Conservation (phyloP, 164 flowering plant species). For the Vitis amurensis region DNA sequence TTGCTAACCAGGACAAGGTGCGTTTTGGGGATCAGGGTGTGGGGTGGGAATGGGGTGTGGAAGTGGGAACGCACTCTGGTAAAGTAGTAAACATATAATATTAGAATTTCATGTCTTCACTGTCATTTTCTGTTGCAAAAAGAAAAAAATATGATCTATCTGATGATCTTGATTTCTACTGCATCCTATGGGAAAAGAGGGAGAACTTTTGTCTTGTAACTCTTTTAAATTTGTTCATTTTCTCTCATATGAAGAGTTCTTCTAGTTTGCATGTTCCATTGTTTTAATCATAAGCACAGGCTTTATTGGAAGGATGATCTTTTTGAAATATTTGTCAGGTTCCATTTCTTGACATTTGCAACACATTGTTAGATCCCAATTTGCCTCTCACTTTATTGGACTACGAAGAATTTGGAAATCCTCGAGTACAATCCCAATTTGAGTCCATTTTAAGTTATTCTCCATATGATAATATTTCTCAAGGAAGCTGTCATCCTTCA, state of each 20-base stretch:
- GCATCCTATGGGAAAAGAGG: no score
- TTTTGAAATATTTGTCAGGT: conserved; percentile 49
- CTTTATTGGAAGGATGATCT: conserved; percentile 11
- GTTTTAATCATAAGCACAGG: neutral
- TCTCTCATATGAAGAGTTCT: neutral
- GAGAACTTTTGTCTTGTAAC: no score
- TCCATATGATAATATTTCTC: conserved; percentile 75
- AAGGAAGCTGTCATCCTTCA: conserved; percentile 63
- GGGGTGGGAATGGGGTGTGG: no score
- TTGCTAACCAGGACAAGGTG: no score
- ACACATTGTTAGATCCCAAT: conserved; percentile 76
- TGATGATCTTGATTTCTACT: no score
- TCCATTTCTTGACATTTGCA: conserved; percentile 92
- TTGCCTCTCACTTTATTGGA: conserved; percentile 86
- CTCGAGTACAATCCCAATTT: conserved; percentile 49
- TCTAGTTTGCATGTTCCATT: neutral
- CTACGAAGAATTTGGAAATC: conserved; percentile 92
- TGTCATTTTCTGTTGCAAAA: no score
- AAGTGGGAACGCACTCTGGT: no score
- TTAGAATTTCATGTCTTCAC: no score
- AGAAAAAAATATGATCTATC: no score
- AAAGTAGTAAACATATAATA: no score
- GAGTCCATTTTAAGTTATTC: conserved; percentile 62
- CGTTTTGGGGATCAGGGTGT: no score
- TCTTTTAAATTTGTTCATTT: neutral